A percentile compares a stretch with the other conserved stretches of the same genome.
phyloP scores from a whole-genome alignment of 2,329 filamentous ascomycete species.

The Botryosphaeria agaves region DNA sequence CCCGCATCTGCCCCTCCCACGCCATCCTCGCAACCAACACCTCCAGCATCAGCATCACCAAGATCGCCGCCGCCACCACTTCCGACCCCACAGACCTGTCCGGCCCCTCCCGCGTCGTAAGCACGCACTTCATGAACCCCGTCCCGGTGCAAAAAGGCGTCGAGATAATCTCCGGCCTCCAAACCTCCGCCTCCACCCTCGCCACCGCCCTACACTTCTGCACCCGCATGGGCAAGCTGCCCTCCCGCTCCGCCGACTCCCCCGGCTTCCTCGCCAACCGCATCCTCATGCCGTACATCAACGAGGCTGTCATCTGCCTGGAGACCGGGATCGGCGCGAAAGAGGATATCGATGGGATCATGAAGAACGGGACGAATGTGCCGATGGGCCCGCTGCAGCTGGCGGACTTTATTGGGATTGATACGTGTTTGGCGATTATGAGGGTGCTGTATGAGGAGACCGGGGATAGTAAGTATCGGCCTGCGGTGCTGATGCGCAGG shows the following conservation, averaged over 20 bases:
- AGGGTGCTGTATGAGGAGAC: slow-evolving; percentile 82
- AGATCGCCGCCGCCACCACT: slow-evolving; percentile 77
- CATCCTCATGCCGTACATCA: slow-evolving; percentile 98
- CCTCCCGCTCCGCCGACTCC: slow-evolving; percentile 72
- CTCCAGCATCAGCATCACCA: slow-evolving; percentile 94
- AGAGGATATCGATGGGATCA: slow-evolving; percentile 90
- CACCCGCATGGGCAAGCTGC: slow-evolving; percentile 80
- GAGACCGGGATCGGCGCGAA: slow-evolving; percentile 80
- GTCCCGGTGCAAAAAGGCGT: slow-evolving; percentile 94
- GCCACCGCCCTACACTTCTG: slow-evolving; percentile 74
- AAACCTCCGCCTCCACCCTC: slow-evolving; percentile 71
- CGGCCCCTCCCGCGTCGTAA: slow-evolving; percentile 73
- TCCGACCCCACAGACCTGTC: slow-evolving; percentile 62
- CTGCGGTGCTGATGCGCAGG: slow-evolving; percentile 70
- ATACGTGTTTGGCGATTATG: slow-evolving; percentile 96
- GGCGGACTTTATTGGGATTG: slow-evolving; percentile 92
- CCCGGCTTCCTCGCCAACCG: slow-evolving; percentile 93
- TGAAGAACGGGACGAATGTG: slow-evolving; percentile 98
- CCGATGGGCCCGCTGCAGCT: slow-evolving; percentile 92
- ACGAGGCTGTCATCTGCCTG: slow-evolving; percentile 89
- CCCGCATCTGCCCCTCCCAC: slow-evolving; percentile 64
- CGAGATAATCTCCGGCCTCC: slow-evolving; percentile 88
- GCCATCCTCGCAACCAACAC: slow-evolving; percentile 94
- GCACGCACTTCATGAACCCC: slow-evolving; percentile 99
- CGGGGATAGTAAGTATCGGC: slow-evolving; percentile 89